A percentile compares a stretch with the other conserved stretches of the same genome.
Evolutionary conservation across 208 protist species (phyloP).

Genomic region (Leptomonas pyrrhocoris): DNA sequence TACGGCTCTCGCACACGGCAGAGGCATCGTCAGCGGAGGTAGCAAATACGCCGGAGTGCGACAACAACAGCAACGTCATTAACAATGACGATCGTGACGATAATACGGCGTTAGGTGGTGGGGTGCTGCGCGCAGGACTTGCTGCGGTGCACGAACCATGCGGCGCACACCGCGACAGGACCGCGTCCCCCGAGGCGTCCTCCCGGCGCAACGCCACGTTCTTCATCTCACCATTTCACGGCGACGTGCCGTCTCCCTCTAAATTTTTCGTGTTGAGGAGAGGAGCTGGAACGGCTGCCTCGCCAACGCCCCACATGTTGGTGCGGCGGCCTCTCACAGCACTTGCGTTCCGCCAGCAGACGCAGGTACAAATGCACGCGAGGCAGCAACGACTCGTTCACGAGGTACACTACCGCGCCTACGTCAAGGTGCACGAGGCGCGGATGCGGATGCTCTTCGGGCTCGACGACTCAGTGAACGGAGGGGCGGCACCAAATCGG

Average conservation of each 20-base stretch:
- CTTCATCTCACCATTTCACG: conserved; percentile 4
- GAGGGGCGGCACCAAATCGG: not conserved
- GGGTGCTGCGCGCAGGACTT: not conserved
- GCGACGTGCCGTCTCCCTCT: not conserved
- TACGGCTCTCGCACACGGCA: not conserved
- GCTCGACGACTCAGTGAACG: not conserved
- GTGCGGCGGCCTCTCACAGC: conserved; percentile 1
- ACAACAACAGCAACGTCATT: not conserved
- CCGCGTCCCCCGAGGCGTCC: not conserved
- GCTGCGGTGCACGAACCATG: not conserved
- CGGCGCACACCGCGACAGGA: conserved; percentile 8
- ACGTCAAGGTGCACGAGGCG: conserved; percentile 37
- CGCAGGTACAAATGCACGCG: not conserved
- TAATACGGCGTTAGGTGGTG: not conserved
- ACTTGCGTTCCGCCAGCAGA: conserved; percentile 17
- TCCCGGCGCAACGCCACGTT: conserved; percentile 2
- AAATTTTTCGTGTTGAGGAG: too few relatives aligned
- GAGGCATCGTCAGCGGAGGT: not conserved
- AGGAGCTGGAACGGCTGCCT: too few relatives aligned
- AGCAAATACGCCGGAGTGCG: not conserved
- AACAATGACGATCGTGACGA: not conserved
- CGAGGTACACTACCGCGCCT: conserved; percentile 30
- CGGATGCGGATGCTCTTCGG: conserved; percentile 43
- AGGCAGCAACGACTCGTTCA: conserved; percentile 19
- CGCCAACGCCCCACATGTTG: not conserved